A percentile compares a stretch with the other conserved stretches of the same genome.
Conservation (phyloP, 768 basidiomycete genomes). For the Boletellus ananiceps region DNA sequence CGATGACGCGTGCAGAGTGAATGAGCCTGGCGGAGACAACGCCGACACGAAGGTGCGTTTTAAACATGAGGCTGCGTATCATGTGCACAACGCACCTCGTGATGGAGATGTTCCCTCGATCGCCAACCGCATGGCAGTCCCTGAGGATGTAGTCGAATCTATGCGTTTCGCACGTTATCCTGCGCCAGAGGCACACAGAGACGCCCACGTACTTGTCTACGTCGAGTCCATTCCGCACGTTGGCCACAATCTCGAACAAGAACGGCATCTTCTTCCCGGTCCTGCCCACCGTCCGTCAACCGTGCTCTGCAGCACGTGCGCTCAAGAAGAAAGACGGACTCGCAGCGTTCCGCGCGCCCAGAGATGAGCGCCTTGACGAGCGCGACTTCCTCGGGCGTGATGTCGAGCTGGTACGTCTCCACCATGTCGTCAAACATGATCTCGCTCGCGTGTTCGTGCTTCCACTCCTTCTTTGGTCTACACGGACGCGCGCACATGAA, state of each 20-base stretch:
- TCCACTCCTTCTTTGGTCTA: constrained; percentile 53
- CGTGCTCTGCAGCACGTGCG: too few species aligned
- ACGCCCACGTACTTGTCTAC: constrained; percentile 64
- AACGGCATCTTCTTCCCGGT: constrained; percentile 56
- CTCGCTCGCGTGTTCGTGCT: constrained; percentile 74
- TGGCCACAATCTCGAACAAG: constrained; percentile 82
- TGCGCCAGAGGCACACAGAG: not conserved
- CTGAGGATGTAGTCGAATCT: constrained; percentile 83
- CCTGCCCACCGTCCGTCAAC: constrained; percentile 5
- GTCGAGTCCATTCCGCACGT: constrained; percentile 76
- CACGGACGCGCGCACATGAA: too few species aligned
- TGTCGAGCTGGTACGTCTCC: constrained; percentile 46
- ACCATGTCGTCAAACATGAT: constrained; percentile 78
- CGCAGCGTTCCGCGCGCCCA: constrained; percentile 50
- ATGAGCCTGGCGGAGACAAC: constrained; percentile 48
- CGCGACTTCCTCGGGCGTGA: constrained; percentile 44
- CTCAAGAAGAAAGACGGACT: constrained; percentile 35
- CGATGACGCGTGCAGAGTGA: constrained; percentile 68
- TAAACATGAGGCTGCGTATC: too few species aligned
- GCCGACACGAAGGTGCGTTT: not conserved
- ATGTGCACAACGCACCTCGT: constrained; percentile 34
- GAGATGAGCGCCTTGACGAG: constrained; percentile 79
- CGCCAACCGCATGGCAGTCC: constrained; percentile 70
- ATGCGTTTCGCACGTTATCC: not conserved
- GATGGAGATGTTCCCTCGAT: constrained; percentile 48